Conservation (phyloP, 148 eudicot species). For the Rhododendron ferrugineum region DNA sequence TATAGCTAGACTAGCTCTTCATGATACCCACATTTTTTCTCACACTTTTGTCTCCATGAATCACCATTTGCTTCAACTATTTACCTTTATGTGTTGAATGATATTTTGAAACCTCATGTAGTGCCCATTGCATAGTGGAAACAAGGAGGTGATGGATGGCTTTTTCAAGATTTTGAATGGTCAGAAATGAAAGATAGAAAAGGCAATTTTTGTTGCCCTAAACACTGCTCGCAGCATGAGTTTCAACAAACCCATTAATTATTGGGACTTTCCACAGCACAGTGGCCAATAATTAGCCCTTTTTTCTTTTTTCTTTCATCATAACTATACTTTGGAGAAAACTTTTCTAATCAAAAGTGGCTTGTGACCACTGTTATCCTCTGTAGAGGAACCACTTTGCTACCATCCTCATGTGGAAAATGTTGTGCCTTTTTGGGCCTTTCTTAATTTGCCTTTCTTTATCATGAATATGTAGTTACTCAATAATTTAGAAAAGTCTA, state of each 20-base stretch:
- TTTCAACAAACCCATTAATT: neutral
- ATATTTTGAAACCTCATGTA: neutral
- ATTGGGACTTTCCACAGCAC: slow-evolving; percentile 6
- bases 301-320: neutral
- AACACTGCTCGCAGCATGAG: neutral
- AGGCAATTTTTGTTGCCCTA: neutral
- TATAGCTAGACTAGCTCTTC: neutral
- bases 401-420: neutral
- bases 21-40: neutral
- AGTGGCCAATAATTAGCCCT: neutral
- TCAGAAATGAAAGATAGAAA: slow-evolving; percentile 3
- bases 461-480: neutral
- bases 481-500: too few relatives aligned
- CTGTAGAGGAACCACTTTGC: neutral
- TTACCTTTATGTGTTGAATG: neutral
- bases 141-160: neutral
- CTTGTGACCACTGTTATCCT: neutral
- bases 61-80: neutral
- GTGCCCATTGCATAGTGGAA: neutral
- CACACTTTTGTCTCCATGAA: neutral
- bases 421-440: neutral
- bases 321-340: neutral
- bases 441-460: neutral
- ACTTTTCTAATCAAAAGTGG: neutral
- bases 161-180: neutral